Percentiles rank a stretch among this genome's conserved stretches.
Evolutionary conservation across 1,284 basidiomycete species (phyloP).

Genomic region (Prillingera fragicola): DNA sequence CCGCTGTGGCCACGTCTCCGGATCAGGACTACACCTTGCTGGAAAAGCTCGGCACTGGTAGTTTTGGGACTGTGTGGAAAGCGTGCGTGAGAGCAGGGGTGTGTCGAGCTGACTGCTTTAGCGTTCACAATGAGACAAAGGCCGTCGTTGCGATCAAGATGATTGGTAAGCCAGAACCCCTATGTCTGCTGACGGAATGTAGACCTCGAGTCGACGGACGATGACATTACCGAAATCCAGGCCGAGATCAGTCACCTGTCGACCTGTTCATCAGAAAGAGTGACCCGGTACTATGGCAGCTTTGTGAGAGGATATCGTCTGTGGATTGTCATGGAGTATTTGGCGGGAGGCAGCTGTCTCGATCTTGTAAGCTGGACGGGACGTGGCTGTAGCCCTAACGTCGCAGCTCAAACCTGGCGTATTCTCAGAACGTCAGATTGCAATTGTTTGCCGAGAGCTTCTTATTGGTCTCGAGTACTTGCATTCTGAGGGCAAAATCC

Average conservation of each 20-base stretch:
- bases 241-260: slow-evolving; percentile 94
- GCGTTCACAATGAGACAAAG: slow-evolving; percentile 83
- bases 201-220: slow-evolving; percentile 64
- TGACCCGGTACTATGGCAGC: slow-evolving; percentile 93
- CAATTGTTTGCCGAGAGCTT: slow-evolving; percentile 87
- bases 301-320: slow-evolving; percentile 96
- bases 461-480: slow-evolving; percentile 92
- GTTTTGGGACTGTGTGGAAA: slow-evolving; percentile 95
- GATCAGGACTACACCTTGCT: slow-evolving; percentile 73
- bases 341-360: slow-evolving; percentile 95
- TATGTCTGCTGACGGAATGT: neutral
- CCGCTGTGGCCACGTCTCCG: neutral
- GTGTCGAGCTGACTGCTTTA: slow-evolving; percentile 10
- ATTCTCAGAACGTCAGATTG: slow-evolving; percentile 88
- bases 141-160: slow-evolving; percentile 97
- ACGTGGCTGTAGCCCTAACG: slow-evolving; percentile 1
- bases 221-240: slow-evolving; percentile 95
- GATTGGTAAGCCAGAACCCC: slow-evolving; percentile 62
- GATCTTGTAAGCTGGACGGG: slow-evolving; percentile 57
- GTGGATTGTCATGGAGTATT: slow-evolving; percentile 99
- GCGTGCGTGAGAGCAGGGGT: no score
- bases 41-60: slow-evolving; percentile 95
- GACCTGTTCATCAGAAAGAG: slow-evolving; percentile 91
- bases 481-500: slow-evolving; percentile 88
- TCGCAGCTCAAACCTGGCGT: slow-evolving; percentile 71